Conservation (phyloP, 2,329 filamentous ascomycete genomes). For the Neofusicoccum parvum region DNA sequence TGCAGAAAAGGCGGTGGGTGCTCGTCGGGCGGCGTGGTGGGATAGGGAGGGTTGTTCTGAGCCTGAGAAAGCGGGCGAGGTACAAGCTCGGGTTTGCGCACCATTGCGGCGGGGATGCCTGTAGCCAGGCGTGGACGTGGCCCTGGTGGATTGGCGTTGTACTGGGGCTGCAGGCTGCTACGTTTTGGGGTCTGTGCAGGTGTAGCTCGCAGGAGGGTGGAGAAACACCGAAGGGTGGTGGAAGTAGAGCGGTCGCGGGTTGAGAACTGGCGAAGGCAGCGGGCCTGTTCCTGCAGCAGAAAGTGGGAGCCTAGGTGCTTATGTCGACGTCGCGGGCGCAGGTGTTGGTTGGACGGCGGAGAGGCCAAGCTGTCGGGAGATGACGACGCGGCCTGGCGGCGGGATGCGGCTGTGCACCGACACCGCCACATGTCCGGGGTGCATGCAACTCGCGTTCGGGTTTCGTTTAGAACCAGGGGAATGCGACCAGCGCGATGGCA, state of each 20-base stretch:
- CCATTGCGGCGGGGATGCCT: conserved; percentile 36
- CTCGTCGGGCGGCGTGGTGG: conserved; percentile 43
- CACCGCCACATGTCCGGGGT: conserved; percentile 9
- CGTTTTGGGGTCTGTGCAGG: conserved; percentile 11
- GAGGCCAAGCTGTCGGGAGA: conserved; percentile 4
- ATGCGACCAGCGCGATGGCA: too few relatives aligned
- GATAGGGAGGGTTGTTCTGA: conserved; percentile 47
- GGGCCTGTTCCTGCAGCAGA: not conserved
- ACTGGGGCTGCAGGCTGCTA: conserved; percentile 14
- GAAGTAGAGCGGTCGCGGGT: too few relatives aligned
- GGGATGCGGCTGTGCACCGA: not conserved
- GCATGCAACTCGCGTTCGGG: not conserved
- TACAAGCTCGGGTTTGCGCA: conserved; percentile 47
- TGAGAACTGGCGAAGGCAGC: not conserved
- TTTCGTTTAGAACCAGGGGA: too few relatives aligned
- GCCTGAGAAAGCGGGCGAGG: conserved; percentile 44
- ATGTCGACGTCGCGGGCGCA: not conserved
- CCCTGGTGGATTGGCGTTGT: conserved; percentile 7
- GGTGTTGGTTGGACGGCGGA: not conserved
- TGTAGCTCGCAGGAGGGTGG: not conserved
- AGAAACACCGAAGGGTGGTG: too few relatives aligned
- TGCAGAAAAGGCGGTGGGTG: conserved; percentile 29
- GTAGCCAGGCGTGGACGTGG: conserved; percentile 6
- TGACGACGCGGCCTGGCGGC: not conserved
- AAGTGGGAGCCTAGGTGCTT: conserved; percentile 11